Conservation (phyloP, 345 rosid genomes). For the Citrus australasica region DNA sequence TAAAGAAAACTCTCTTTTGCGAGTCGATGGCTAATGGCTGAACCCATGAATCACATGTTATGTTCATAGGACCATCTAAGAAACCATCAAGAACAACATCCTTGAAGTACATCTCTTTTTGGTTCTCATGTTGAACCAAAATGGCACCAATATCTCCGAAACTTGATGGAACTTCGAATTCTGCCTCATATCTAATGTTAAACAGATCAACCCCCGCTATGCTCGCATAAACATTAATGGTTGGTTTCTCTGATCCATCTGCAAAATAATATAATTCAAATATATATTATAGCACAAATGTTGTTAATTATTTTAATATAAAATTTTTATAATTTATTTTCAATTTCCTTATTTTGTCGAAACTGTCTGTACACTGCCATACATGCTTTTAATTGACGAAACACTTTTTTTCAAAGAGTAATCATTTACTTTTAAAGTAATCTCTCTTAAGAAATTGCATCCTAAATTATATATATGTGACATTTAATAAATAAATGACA, state of each 20-base stretch:
- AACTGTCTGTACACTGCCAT: too few relatives aligned
- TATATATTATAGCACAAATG: too few relatives aligned
- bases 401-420: too few relatives aligned
- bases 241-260: neutral
- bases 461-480: too few relatives aligned
- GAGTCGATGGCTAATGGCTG: conserved; percentile 42
- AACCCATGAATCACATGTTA: conserved; percentile 64
- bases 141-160: conserved; percentile 71
- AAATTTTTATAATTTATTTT: too few relatives aligned
- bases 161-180: conserved; percentile 37
- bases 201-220: neutral
- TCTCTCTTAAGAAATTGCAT: too few relatives aligned
- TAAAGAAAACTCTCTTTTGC: conserved; percentile 59
- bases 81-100: conserved; percentile 50
- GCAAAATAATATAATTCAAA: neutral
- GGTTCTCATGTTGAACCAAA: conserved; percentile 66
- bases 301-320: too few relatives aligned
- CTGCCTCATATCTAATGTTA: conserved; percentile 50
- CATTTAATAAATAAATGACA: too few relatives aligned
- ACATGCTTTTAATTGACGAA: too few relatives aligned
- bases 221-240: neutral
- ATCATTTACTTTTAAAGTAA: too few relatives aligned
- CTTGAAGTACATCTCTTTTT: conserved; percentile 52
- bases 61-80: conserved; percentile 22
- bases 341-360: too few relatives aligned